Evolutionary conservation across 1,284 basidiomycete species (phyloP), one percentile per base, ranked within the genome.

Genomic region (Rhodotorula glutinis): DNA sequence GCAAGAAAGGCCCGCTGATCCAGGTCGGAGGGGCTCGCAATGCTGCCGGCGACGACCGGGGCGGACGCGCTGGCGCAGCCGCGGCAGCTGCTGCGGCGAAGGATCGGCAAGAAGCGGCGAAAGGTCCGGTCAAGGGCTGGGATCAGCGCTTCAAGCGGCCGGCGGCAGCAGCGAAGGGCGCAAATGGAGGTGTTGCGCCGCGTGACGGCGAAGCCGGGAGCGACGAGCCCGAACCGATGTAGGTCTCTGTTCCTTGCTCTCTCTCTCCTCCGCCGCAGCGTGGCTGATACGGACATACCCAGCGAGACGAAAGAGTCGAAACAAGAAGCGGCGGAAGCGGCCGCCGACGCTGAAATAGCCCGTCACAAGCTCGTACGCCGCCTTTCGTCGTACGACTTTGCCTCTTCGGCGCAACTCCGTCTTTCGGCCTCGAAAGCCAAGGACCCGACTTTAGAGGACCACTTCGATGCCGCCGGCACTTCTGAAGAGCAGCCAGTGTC

Each of bases 311-410:
- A 38, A 38, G 33, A 38, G 11, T 38, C 33, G 33, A 38, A 38
- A 38, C 33, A 38, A 38, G 33, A 38, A 38, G 33, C 33, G 33
- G 33, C 33, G 7, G 33, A 38, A 38, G 33, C 33, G 33, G 33
- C 33, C 7, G 33, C 33, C 33, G 33, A 38, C 33, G 33, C 33
- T 11, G 33, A 38, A 38, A 38, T 65, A 17, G 53, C 61, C 9
- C 52, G 60, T 0, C 70, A 71, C 33, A 55, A 54, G 16, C 66
- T 71, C 61, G 63, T 69, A n/a, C 60, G 63, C 9, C 70, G 70
- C 9, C 55, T 63, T 47, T 54, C 64, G 23, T 3, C 30, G 2
- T 40, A 40, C 43, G 63, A 68, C 33, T 60, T 69, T 25, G 40
- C n/a, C 30, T 23, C 40, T 10, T 4, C 33, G 3, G 19, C 21